These are phyloP conservation scores for Zanthoxylum bungeanum DNA, from an alignment of 345 rosid species.

Conservation along the genomic window DNA sequence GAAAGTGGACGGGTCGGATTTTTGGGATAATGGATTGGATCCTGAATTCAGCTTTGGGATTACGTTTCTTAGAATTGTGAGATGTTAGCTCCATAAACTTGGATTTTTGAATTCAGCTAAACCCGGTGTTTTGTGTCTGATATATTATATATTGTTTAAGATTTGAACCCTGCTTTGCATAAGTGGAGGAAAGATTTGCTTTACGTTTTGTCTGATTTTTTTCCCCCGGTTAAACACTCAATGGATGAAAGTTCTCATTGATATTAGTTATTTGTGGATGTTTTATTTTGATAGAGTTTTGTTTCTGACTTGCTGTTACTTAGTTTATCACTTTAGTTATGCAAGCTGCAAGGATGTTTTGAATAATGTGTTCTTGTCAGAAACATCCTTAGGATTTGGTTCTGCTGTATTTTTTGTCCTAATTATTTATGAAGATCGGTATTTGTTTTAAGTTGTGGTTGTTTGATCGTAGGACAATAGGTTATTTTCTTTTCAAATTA, in stretches of 20 bases:
- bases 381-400: neutral
- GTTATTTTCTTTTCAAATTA: neutral
- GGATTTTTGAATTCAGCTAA: no score
- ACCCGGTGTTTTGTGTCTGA: neutral
- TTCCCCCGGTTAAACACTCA: neutral
- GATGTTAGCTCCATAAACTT: constrained; percentile 10
- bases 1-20: constrained; percentile 49
- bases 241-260: neutral
- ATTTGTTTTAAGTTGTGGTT: neutral
- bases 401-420: neutral
- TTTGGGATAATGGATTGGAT: constrained; percentile 55
- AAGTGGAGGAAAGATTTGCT: no score
- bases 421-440: neutral
- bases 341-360: neutral
- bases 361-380: neutral
- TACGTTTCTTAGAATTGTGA: constrained; percentile 77
- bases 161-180: no score
- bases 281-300: neutral
- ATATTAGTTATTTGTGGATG: no score
- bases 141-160: neutral
- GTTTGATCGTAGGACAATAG: neutral
- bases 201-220: neutral
- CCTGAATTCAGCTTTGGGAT: constrained; percentile 58
- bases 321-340: neutral
- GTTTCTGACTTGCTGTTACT: neutral